Evolutionary conservation across 73 alveolate species (phyloP), one percentile per base, ranked within the genome.

Genomic region (Paramecium tetraurelia): DNA sequence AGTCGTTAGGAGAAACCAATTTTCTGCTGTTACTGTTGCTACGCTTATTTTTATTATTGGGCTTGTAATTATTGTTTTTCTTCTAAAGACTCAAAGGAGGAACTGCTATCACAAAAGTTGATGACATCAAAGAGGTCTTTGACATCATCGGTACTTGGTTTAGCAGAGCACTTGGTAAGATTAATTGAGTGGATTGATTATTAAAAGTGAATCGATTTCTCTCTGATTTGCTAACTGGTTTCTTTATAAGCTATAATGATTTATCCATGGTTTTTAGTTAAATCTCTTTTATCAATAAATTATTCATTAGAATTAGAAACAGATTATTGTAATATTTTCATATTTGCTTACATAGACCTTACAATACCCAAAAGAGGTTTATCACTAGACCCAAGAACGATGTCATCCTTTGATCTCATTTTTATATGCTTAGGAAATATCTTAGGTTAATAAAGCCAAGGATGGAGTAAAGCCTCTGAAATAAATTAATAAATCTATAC

Each of bases 81-180:
- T 35, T 72, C 59, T 29, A 36, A 8, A 36, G 57, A 11, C 18
- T 72, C 86, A 40, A 72, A 72, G 18, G 86, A 72, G 46, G 86
- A 72, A 36, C 20, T 72, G 18, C 86, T 72, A n/a, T 72, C 86
- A 72, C 86, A 72, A 72, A 21, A 33, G 16, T 72, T 72, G 16
- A 72, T 72, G 27, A 72, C 86, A 36, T 72, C 86, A 72, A 72
- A 72, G 4, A 72, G 46, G 41, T 72, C 86, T 72, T 40, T 40
- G 20, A 72, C 59, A 29, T 72, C 86, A 29, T 36, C 86, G 27
- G 27, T 36, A 36, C 33, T 68, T 6, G 63, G 11, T 72, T 33
- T 72, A 72, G 24, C 7, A 5, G 57, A 4, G 20, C 36, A 38
- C 18, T 72, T 36, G 33, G 40, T 40, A 11, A 72, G 59, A 72